Percentiles rank a stretch among this genome's conserved stretches.
phyloP scores from a whole-genome alignment of 352 stramenopile species.

The Peronospora belbahrii region DNA sequence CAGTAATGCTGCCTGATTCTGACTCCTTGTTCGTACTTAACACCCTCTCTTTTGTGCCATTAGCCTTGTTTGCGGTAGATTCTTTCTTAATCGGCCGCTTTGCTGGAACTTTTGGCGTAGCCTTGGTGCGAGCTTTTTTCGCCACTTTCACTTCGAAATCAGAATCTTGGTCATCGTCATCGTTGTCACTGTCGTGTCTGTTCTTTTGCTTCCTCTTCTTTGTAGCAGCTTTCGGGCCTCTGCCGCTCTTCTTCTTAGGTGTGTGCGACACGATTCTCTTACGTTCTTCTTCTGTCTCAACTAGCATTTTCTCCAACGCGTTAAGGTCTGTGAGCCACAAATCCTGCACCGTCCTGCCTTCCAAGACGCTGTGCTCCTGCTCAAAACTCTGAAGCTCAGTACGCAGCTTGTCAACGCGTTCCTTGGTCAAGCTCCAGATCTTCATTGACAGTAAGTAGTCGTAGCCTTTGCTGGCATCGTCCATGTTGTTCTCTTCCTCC shows the following conservation, averaged over 20 bases:
- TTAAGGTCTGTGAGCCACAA: slow-evolving; percentile 93
- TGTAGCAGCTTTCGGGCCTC: slow-evolving; percentile 28
- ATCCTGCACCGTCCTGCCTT: slow-evolving; percentile 76
- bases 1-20: slow-evolving; percentile 33
- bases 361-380: slow-evolving; percentile 75
- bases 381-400: slow-evolving; percentile 84
- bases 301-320: slow-evolving; percentile 63
- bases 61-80: slow-evolving; percentile 13
- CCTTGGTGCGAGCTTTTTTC: slow-evolving; percentile 22
- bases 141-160: slow-evolving; percentile 41
- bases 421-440: slow-evolving; percentile 89
- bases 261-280: slow-evolving; percentile 47
- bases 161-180: slow-evolving; percentile 54
- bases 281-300: slow-evolving; percentile 55
- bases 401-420: slow-evolving; percentile 88
- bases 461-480: slow-evolving; percentile 61
- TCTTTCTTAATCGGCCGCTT: slow-evolving; percentile 31
- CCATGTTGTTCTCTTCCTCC: slow-evolving; percentile 31
- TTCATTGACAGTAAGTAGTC: slow-evolving; percentile 96
- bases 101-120: slow-evolving; percentile 38
- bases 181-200: slow-evolving; percentile 33
- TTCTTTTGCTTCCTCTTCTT: slow-evolving; percentile 49
- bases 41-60: slow-evolving; percentile 22
- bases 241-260: slow-evolving; percentile 47
- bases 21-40: slow-evolving; percentile 18